phyloP scores from a whole-genome alignment of 164 flowering plant species.

The Vitis amurensis region DNA sequence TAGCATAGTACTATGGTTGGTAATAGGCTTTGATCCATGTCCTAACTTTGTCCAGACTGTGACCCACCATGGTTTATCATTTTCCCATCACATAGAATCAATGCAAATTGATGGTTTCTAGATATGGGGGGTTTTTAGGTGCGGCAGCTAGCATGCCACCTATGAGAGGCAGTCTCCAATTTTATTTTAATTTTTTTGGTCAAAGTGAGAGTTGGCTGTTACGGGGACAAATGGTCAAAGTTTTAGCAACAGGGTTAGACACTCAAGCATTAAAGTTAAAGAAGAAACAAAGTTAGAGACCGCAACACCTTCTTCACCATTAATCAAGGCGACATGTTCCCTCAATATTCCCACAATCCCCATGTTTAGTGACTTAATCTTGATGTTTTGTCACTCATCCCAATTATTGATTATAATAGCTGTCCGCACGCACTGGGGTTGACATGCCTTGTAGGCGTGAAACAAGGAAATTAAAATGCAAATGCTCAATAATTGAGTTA shows the following conservation, averaged over 20 bases:
- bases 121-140: no score
- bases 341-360: constrained; percentile 9
- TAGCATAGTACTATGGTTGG: no score
- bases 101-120: no score
- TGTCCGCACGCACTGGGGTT: background rate
- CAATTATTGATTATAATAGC: background rate
- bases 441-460: no score
- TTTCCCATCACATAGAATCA: no score
- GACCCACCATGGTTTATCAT: no score
- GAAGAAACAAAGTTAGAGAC: constrained; percentile 11
- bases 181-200: background rate
- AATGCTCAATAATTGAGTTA: no score
- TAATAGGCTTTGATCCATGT: no score
- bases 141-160: no score
- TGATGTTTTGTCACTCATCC: background rate
- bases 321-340: constrained; percentile 22
- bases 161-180: background rate
- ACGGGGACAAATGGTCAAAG: constrained; percentile 18
- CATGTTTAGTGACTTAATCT: background rate
- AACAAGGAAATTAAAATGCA: no score
- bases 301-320: constrained; percentile 12
- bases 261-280: background rate
- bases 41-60: no score
- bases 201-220: constrained; percentile 3
- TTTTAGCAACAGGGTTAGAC: background rate